These are phyloP conservation scores for Amanita molliuscula DNA, from an alignment of 768 basidiomycete species.

Conservation along the genomic window DNA sequence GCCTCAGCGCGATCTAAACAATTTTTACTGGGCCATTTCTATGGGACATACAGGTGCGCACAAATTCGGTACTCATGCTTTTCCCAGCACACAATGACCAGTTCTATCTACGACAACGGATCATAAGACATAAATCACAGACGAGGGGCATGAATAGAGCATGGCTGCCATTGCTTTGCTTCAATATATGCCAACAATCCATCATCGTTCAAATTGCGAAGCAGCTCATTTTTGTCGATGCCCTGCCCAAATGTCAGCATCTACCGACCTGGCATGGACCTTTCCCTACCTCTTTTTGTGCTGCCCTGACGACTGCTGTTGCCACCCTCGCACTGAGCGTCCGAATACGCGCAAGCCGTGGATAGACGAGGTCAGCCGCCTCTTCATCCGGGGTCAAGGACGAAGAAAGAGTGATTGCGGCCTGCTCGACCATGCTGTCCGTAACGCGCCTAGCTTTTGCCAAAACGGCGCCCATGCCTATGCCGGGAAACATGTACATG, in stretches of 20 bases:
- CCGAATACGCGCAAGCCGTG: constrained; percentile 54
- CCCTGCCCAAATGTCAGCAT: constrained; percentile 17
- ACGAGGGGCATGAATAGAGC: constrained; percentile 17
- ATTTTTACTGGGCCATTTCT: too few species aligned
- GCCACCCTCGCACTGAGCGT: constrained; percentile 58
- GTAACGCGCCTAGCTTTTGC: constrained; percentile 50
- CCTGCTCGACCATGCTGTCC: constrained; percentile 59
- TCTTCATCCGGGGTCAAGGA: constrained; percentile 48
- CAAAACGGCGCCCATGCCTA: constrained; percentile 56
- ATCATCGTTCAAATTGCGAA: constrained; percentile 37
- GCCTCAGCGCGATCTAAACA: too few species aligned
- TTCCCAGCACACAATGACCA: too few species aligned
- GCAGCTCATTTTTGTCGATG: constrained; percentile 34
- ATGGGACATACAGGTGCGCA: too few species aligned
- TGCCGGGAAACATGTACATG: constrained; percentile 59
- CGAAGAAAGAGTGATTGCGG: constrained; percentile 49
- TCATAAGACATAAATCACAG: constrained; percentile 17
- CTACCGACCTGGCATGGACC: neutral
- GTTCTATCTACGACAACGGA: too few species aligned
- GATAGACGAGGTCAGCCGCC: constrained; percentile 50
- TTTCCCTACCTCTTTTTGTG: constrained; percentile 47
- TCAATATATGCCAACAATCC: constrained; percentile 38
- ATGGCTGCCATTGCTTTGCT: constrained; percentile 48
- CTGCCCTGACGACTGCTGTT: constrained; percentile 48
- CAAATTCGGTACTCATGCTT: too few species aligned